Evolutionary conservation across 2,329 filamentous ascomycete genomes (phyloP), one percentile per base, ranked within the genome.

Genomic region (Cercospora nicotianae): DNA sequence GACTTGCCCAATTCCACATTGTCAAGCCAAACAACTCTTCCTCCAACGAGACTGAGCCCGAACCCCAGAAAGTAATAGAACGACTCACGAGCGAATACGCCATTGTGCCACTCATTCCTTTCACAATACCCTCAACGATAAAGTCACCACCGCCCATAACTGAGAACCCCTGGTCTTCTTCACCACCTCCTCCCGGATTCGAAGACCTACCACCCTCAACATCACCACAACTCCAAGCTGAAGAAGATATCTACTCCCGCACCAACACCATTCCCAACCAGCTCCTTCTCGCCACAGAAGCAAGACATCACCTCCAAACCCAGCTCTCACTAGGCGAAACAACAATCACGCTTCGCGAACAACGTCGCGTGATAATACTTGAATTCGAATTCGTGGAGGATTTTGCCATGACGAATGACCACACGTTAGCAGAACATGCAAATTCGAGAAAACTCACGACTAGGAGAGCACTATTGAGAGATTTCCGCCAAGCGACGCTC

Each of bases 21-120:
- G 63, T 70, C 13, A 36, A 39, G 53, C 3, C 10, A 16, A 45
- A 20, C 42, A 51, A 10, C 42, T 48, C 30, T 10, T 60, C 48
- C 26, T 28, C 18, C 28, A 28, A 5, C n/a, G 10, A 51, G 10
- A 51, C 10, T 18, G 20, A 51, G 18, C 26, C 45, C 12, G 36
- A 42, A n/a, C 12, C 20, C 20, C 10, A 20, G 2, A 42, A 3
- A 30, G 10, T 10, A 16, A 26, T 13, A 18, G 60, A 64, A 16
- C 67, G 68, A 33, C 39, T 64, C 42, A 71, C 69, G 5, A 66
- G 62, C 36, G 67, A 68, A 45, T 71, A 67, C 53, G 69, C 67
- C 12, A 68, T 71, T 42, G 67, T 71, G 2, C 33, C 58, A 3
- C 31, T 64, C 30, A 33, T 9, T 10, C 20, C 62, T 23, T 18